These are phyloP conservation scores for Jatropha multifida DNA, from an alignment of 441 rosid species.

Conservation along the genomic window DNA sequence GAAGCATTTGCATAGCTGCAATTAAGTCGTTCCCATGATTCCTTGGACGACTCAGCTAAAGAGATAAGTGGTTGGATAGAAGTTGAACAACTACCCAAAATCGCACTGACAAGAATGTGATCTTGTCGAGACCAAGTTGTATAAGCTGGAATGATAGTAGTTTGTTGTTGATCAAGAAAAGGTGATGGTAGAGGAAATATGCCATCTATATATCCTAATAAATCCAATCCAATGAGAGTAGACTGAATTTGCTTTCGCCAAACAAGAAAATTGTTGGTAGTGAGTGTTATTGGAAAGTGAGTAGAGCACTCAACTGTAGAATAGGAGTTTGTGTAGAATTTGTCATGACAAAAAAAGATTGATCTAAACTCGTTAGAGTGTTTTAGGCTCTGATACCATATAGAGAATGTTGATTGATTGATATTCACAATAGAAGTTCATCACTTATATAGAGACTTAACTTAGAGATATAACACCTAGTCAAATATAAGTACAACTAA, in stretches of 20 bases:
- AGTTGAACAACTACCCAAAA: background rate
- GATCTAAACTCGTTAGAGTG: background rate
- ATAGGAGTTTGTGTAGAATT: background rate
- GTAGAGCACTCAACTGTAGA: background rate
- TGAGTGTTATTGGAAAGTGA: no score
- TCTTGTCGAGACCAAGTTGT: background rate
- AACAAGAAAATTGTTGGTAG: background rate
- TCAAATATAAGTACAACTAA: no score
- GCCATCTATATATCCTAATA: background rate
- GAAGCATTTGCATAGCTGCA: background rate
- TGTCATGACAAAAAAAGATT: background rate
- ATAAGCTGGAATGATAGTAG: background rate
- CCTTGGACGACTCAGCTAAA: background rate
- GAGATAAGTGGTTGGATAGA: background rate
- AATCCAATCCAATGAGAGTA: background rate
- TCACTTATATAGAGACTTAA: no score
- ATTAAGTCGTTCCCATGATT: background rate
- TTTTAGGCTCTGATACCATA: background rate
- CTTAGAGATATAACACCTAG: no score
- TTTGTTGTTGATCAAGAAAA: background rate
- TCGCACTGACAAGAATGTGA: conserved; percentile 1
- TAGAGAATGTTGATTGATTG: no score
- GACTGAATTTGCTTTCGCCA: conserved; percentile 8
- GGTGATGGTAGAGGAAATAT: background rate
- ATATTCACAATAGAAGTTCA: no score